These are phyloP conservation scores for Linum usitatissimum DNA, from an alignment of 345 rosid species.

Conservation along the genomic window DNA sequence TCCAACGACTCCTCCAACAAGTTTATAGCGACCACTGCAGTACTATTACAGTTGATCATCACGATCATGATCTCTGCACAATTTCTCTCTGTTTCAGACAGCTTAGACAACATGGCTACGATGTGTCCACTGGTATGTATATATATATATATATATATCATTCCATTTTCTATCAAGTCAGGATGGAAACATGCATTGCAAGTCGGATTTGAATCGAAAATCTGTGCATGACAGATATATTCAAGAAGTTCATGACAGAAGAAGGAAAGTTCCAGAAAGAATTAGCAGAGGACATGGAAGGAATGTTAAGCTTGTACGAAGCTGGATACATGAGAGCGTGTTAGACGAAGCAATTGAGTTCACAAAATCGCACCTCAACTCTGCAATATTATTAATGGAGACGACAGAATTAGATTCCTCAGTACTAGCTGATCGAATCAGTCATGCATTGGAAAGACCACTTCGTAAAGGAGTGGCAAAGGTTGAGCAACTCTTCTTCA, in stretches of 20 bases:
- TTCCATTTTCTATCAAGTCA: too few species aligned
- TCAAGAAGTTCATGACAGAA: constrained; percentile 15
- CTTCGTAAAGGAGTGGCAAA: constrained; percentile 14
- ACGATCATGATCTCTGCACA: not conserved
- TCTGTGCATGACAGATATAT: constrained; percentile 7
- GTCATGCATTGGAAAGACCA: constrained; percentile 18
- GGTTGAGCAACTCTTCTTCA: constrained; percentile 17
- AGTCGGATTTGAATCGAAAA: not conserved
- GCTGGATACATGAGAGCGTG: constrained; percentile 13
- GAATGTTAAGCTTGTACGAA: constrained; percentile 21
- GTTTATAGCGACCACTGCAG: not conserved
- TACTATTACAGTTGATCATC: not conserved
- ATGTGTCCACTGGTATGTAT: not conserved
- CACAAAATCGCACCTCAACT: constrained; percentile 1
- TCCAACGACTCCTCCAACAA: not conserved
- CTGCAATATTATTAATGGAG: not conserved
- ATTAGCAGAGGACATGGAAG: constrained; percentile 7
- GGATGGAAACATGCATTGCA: not conserved
- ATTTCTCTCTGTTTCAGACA: not conserved
- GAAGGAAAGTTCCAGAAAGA: constrained; percentile 18
- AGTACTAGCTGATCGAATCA: not conserved
- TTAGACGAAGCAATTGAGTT: constrained; percentile 17
- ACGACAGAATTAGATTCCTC: not conserved
- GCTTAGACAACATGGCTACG: not conserved
- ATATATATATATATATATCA: too few species aligned